phyloP scores from a whole-genome alignment of 169 alveolate species.

The Plasmodium falciparum region DNA sequence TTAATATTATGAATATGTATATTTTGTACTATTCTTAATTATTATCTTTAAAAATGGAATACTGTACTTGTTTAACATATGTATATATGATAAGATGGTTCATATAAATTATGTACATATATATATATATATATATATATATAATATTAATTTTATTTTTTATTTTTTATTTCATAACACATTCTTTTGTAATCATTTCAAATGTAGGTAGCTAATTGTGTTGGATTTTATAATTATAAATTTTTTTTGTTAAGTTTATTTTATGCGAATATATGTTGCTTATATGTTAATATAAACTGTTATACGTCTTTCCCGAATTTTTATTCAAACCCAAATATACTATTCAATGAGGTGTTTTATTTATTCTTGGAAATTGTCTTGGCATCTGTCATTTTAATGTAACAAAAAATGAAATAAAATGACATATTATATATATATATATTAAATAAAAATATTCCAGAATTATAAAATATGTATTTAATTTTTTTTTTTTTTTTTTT shows the following conservation, averaged over 20 bases:
- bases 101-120: background rate
- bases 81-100: background rate
- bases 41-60: too few relatives aligned
- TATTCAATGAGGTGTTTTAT: slow-evolving; percentile 55
- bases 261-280: slow-evolving; percentile 42
- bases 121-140: background rate
- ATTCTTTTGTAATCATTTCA: too few relatives aligned
- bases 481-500: background rate
- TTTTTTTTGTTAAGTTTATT: slow-evolving; percentile 55
- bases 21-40: too few relatives aligned
- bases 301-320: slow-evolving; percentile 48
- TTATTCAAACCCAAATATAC: slow-evolving; percentile 51
- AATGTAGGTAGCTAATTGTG: slow-evolving; percentile 76
- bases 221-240: slow-evolving; percentile 73
- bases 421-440: slow-evolving; percentile 1
- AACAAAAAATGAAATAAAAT: background rate
- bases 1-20: too few relatives aligned
- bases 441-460: background rate
- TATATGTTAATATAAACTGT: slow-evolving; percentile 42
- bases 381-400: slow-evolving; percentile 39
- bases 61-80: too few relatives aligned
- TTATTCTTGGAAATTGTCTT: slow-evolving; percentile 51
- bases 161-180: too few relatives aligned
- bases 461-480: background rate
- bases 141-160: too few relatives aligned